A percentile compares a stretch with the other conserved stretches of the same genome.
phyloP scores from a whole-genome alignment of 2,329 filamentous ascomycete genomes.

The Colletotrichum graminicola region DNA sequence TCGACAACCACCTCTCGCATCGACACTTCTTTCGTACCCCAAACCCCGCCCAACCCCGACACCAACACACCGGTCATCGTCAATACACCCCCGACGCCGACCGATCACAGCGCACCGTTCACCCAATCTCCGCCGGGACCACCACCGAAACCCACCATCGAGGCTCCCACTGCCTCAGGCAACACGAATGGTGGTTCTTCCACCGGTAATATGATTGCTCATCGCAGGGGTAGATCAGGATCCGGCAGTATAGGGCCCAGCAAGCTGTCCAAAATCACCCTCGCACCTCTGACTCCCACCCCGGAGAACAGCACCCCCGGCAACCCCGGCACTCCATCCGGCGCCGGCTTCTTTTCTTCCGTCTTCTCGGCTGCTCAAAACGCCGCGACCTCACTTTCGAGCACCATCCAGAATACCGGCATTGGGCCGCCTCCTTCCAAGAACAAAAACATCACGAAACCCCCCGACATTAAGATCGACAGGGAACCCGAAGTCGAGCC shows the following conservation, averaged over 20 bases:
- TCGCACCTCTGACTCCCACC: conserved; percentile 80
- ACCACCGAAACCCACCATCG: conserved; percentile 41
- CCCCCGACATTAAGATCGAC: conserved; percentile 50
- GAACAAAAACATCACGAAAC: conserved; percentile 53
- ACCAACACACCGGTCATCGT: conserved; percentile 67
- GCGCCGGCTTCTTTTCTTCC: conserved; percentile 89
- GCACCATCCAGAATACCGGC: conserved; percentile 77
- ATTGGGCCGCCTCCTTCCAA: conserved; percentile 59
- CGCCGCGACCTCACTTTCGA: conserved; percentile 82
- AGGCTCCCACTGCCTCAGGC: conserved; percentile 45
- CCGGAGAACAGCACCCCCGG: conserved; percentile 71
- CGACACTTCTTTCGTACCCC: conserved; percentile 44
- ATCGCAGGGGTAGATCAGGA: conserved; percentile 67
- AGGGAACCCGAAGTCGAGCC: conserved; percentile 59
- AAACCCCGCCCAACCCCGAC: conserved; percentile 48
- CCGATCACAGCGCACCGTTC: conserved; percentile 52
- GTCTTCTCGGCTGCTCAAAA: conserved; percentile 94
- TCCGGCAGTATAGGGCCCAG: conserved; percentile 75
- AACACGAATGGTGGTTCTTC: conserved; percentile 69
- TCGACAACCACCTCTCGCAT: conserved; percentile 43
- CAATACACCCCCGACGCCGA: conserved; percentile 76
- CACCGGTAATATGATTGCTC: conserved; percentile 79
- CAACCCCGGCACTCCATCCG: conserved; percentile 61
- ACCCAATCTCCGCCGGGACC: conserved; percentile 22
- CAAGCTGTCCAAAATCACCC: conserved; percentile 84